phyloP scores from a whole-genome alignment of 495 filamentous ascomycete species.

The Xylaria bambusicola region DNA sequence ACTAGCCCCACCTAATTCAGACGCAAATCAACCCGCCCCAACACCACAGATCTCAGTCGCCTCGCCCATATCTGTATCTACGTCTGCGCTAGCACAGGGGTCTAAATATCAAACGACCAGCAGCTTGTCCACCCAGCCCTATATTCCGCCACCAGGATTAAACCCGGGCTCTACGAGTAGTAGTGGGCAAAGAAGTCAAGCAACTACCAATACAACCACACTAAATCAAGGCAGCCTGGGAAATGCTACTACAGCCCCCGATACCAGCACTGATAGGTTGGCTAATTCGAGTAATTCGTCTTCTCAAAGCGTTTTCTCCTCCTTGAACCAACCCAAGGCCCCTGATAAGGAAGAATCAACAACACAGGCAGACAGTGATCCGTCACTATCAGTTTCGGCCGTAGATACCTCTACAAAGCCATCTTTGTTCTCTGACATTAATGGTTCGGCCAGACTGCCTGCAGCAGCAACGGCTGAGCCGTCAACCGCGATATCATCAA shows the following conservation, averaged over 20 bases:
- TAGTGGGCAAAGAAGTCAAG: too few species aligned
- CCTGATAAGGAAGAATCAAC: neutral
- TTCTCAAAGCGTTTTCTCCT: neutral
- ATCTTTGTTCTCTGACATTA: neutral
- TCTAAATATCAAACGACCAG: too few species aligned
- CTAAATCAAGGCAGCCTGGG: too few species aligned
- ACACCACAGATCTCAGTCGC: neutral
- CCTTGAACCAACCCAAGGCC: neutral
- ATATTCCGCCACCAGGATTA: too few species aligned
- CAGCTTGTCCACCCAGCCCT: too few species aligned
- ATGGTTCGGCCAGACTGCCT: neutral
- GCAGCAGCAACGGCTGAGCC: neutral
- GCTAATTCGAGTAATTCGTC: too few species aligned
- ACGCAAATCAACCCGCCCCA: neutral
- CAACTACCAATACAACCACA: too few species aligned
- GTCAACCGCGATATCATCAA: neutral
- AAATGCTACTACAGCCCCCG: too few species aligned
- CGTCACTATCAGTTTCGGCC: neutral
- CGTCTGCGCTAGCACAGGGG: neutral
- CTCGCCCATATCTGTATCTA: neutral
- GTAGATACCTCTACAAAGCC: constrained; percentile 1
- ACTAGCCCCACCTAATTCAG: neutral
- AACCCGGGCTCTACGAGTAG: too few species aligned
- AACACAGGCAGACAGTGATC: neutral
- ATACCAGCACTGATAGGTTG: too few species aligned